phyloP scores from a whole-genome alignment of 2,329 filamentous ascomycete species.

The Fusarium sacchari region DNA sequence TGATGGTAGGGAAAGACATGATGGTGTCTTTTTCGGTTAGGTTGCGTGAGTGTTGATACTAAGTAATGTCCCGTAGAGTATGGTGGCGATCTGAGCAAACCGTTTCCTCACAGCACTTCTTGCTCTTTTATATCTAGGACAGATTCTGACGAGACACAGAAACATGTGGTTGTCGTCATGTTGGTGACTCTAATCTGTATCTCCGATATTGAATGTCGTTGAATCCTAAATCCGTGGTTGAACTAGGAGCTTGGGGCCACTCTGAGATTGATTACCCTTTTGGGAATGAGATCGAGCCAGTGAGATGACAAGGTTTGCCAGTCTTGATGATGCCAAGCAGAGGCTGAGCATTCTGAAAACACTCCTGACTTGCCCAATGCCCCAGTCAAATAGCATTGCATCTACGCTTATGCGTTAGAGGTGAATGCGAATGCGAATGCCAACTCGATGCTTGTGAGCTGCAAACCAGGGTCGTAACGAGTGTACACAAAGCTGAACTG shows the following conservation, averaged over 20 bases:
- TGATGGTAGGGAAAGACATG: constrained; percentile 15
- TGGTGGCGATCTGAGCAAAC: not conserved
- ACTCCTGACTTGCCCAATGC: not conserved
- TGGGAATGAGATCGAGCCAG: not conserved
- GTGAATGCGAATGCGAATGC: not conserved
- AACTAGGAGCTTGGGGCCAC: constrained; percentile 17
- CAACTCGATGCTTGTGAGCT: not conserved
- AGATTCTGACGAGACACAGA: not conserved
- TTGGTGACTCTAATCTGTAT: not conserved
- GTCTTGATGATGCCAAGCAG: not conserved
- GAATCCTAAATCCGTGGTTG: constrained; percentile 28
- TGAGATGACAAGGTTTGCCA: not conserved
- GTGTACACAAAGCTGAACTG: not conserved
- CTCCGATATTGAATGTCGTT: constrained; percentile 1
- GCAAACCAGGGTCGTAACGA: not conserved
- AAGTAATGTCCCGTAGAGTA: not conserved
- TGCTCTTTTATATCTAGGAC: constrained; percentile 5
- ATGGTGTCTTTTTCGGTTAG: not conserved
- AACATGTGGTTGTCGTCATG: not conserved
- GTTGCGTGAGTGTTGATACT: not conserved
- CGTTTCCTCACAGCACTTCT: not conserved
- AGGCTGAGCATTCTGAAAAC: not conserved
- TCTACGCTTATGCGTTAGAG: not conserved
- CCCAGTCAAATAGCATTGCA: not conserved
- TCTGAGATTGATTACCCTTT: constrained; percentile 33